Base-by-base conservation (phyloP, 23 red algal genomes). In the Gracilaria vermiculophylla region DNA sequence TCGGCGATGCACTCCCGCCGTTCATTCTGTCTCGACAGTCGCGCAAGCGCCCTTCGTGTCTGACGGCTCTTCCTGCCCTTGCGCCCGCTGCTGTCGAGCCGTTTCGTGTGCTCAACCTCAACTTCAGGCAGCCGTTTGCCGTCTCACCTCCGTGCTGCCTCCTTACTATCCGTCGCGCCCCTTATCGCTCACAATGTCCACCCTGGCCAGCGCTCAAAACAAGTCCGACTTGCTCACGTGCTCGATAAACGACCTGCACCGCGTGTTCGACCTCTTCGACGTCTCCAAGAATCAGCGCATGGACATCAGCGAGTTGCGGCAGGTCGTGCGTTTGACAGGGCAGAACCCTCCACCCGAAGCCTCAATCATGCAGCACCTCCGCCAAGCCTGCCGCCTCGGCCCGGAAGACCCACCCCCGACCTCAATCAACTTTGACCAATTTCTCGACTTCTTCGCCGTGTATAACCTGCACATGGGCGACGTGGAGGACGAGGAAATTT, bases 231-330 rank as follows among this genome's bases (percentile, higher is more conserved):
- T 60, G 39, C 27, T 62, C 35, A 44, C 54, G 12, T 32, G 27
- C 56, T 51, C 53, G 29, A 82, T 64, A 3, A 58, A 82, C 51
- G 78, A 82, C 34, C 78, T 82, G 3, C 48, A 28, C 42, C 39
- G 54, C 25, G 78, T 82, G 28, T 82, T 82, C 53, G 78, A 82
- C 78, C 54, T 82, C 40, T 82, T 60, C 53, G 78, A 82, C 78
- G 35, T 64, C 56, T 35, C 37, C 78, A 58, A 62, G 54, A 42
- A 82, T 55, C 37, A 62, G 48, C 78, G 37, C 56, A 82, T 82
- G 54, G 78, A 82, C 78, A 9, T 64, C 0, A 19, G 17, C 55
- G 78, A 82, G 17, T 42, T 82, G 24, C 39, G 17, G 0, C 78
- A 61, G 1, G 60, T 82, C 56, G 60, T 82, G 17, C 42, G 39